These are phyloP conservation scores for Plasmodium berghei DNA, from an alignment of 169 alveolate genomes.

Conservation along the genomic window DNA sequence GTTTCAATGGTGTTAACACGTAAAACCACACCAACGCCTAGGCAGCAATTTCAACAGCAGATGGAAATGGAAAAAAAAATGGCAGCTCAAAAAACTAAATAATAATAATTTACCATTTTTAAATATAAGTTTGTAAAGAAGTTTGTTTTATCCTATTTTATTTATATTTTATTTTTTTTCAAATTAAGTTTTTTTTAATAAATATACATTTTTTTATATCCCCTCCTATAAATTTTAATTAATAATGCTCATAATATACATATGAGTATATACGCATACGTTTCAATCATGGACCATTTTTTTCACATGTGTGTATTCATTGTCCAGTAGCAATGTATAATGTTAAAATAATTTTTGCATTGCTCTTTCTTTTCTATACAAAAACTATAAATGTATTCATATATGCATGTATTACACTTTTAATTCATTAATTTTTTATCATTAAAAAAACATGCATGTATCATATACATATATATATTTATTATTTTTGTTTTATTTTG, in stretches of 20 bases:
- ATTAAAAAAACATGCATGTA: conserved; percentile 1
- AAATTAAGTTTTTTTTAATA: not conserved
- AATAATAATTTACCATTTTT: conserved; percentile 4
- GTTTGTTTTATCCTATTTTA: not conserved
- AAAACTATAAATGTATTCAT: not conserved
- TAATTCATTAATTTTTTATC: not conserved
- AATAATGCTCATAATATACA: conserved; percentile 14
- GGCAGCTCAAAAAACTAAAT: conserved; percentile 69
- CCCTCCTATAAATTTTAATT: conserved; percentile 28
- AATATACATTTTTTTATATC: conserved; percentile 25
- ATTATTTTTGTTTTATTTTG: conserved; percentile 60
- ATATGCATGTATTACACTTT: not conserved
- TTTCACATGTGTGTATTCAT: conserved; percentile 3
- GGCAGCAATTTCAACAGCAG: conserved; percentile 90
- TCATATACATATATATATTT: not conserved
- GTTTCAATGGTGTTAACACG: conserved; percentile 90
- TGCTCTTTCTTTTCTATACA: not conserved
- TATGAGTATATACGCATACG: conserved; percentile 3
- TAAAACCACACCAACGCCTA: conserved; percentile 88
- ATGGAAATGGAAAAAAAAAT: conserved; percentile 83
- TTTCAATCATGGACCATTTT: not conserved
- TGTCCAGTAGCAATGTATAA: conserved; percentile 1
- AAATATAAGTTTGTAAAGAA: not conserved
- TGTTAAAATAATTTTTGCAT: not conserved
- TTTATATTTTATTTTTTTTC: conserved; percentile 29